Percentiles rank a stretch among this genome's conserved stretches.
Conservation (phyloP, 2,329 filamentous ascomycete species). For the Podosphaera aphanis region DNA sequence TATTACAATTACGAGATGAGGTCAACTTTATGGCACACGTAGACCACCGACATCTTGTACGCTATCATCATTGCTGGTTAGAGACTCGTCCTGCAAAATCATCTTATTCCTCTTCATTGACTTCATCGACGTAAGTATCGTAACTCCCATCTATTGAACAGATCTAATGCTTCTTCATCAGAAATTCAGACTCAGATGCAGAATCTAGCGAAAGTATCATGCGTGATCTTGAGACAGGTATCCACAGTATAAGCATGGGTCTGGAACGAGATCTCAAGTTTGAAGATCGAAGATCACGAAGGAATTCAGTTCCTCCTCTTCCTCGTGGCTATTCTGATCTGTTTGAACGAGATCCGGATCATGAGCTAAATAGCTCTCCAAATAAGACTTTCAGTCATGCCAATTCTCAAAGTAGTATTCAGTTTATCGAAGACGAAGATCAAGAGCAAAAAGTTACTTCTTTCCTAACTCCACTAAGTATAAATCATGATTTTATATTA, state of each 20-base stretch:
- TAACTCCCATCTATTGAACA: background rate
- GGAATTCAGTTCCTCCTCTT: background rate
- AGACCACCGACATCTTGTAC: slow-evolving; percentile 41
- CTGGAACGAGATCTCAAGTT: background rate
- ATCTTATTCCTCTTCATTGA: background rate
- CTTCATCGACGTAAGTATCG: background rate
- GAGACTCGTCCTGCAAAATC: slow-evolving; percentile 20
- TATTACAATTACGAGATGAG: slow-evolving; percentile 18
- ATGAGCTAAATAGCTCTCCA: no score
- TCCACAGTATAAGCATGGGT: no score
- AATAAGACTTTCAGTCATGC: no score
- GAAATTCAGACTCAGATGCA: background rate
- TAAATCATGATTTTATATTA: slow-evolving; percentile 6
- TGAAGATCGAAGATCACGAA: background rate
- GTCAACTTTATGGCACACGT: slow-evolving; percentile 36
- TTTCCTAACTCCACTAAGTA: no score
- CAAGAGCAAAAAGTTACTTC: no score
- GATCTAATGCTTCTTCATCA: no score
- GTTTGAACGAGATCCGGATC: no score
- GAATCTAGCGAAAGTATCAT: no score
- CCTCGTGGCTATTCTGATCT: no score
- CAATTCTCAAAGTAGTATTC: no score
- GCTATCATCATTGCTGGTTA: slow-evolving; percentile 42
- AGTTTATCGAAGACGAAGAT: no score
- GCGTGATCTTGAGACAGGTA: no score